Base-by-base conservation (phyloP, 345 rosid genomes). In the Bruguiera sexangula region DNA sequence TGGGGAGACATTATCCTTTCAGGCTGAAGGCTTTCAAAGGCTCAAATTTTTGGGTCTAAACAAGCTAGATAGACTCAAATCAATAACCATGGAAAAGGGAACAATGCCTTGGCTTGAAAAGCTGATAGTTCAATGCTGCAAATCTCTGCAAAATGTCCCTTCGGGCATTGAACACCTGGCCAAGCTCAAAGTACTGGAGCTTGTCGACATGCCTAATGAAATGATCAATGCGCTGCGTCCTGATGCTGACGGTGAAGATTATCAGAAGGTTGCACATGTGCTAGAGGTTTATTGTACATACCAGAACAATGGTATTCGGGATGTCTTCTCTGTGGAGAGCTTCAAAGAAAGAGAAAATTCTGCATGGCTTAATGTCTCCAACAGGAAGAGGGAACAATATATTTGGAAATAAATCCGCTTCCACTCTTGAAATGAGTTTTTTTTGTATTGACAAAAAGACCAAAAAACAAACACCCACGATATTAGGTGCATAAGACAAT, bases 121-220 rank as follows among this genome's bases (percentile, higher is more conserved):
- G 50, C 32, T 69, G 22, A 26, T 62, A 6, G 52, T 69, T 26
- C 66, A 61, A 22, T 16, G 73, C 67, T 69, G 73, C 52, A 69
- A 61, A 9, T 52, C 24, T 8, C 26, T 69, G 66, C 31, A 51
- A 29, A 69, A 27, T 10, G 51, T 69, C 3, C 73, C 73, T 3
- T 21, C 24, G 8, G 73, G 73, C 5, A 69, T 69, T 24, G 60
- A 60, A 18, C 61, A 51, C 73, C 24, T 69, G 73, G 34, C 48
- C 16, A 31, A 34, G 32, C 60, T 61, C 8, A 69, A 69, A 11
- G 60, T 52, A 8, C 20, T 61, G 67, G 50, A 69, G 34, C 53
- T 69, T 34, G 31, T 69, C 60, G 21, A 69, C 16, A 69, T 69
- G 73, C 73, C 73, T 2, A 51, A 30, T 22, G 60, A 69, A 20